phyloP scores from a whole-genome alignment of 768 basidiomycete species.

The Tulasnella calospora region DNA sequence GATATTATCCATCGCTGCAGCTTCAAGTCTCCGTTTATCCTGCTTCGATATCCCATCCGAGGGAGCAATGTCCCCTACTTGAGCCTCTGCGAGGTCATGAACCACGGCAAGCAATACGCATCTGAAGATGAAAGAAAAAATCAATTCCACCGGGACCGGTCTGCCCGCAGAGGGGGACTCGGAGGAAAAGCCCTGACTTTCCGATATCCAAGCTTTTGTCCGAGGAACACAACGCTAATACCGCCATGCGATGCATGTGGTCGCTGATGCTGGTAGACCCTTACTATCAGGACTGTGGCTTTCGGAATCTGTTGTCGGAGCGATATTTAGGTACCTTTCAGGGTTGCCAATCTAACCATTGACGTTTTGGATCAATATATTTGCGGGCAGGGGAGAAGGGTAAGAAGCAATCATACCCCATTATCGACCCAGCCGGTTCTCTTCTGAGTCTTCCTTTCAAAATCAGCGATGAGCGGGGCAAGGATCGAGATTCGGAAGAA shows the following conservation, averaged over 20 bases:
- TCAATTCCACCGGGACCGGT: neutral
- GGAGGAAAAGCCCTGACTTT: constrained; percentile 50
- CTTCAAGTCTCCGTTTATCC: constrained; percentile 74
- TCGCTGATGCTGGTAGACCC: constrained; percentile 66
- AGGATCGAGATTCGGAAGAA: neutral
- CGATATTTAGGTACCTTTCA: constrained; percentile 57
- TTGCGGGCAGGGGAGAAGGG: too few species aligned
- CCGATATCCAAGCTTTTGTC: constrained; percentile 65
- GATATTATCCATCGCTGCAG: constrained; percentile 86
- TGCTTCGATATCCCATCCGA: constrained; percentile 76
- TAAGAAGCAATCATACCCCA: constrained; percentile 45
- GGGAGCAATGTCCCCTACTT: constrained; percentile 94
- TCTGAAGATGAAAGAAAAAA: constrained; percentile 37
- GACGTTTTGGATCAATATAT: too few species aligned
- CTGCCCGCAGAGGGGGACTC: constrained; percentile 31
- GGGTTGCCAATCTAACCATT: constrained; percentile 62
- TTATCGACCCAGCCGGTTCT: constrained; percentile 92
- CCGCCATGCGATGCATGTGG: constrained; percentile 96
- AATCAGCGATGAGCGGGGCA: neutral
- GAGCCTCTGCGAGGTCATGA: constrained; percentile 94
- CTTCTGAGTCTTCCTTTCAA: constrained; percentile 71
- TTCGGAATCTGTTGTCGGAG: neutral
- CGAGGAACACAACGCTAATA: constrained; percentile 84
- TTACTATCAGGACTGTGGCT: neutral
- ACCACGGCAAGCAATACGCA: constrained; percentile 87